Evolutionary conservation across 2,329 filamentous ascomycete genomes (phyloP), one percentile per base, ranked within the genome.

Genomic region (Cladophialophora psammophila): DNA sequence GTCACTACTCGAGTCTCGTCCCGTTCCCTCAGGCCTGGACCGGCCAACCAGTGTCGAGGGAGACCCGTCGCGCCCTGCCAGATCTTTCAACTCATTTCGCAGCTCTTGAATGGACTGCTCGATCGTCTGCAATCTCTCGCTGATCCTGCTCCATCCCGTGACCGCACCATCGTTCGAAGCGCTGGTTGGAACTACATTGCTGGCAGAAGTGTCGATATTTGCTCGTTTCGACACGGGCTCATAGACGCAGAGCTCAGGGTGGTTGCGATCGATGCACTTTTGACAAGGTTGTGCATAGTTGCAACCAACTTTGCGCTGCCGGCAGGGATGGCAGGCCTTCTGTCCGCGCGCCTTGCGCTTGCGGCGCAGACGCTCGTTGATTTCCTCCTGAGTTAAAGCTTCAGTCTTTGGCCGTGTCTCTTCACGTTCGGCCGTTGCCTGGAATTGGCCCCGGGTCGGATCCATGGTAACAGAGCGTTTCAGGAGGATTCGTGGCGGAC

Each of bases 201-300:
- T 15, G 18, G 59, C 15, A 10, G 45, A 10, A 10, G 59, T 31
- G 34, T 35, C 38, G 32, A 53, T 12, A n/a, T 40, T 53, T 34
- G 59, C 35, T n/a, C 59, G 59, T 69, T 82, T 82, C 32, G 78
- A 78, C 13, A 80, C 78, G 5, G 80, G 78, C 73, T 82, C 80
- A 68, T 82, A 82, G 10, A 80, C 80, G 67, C 80, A 82, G 13
- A 82, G 76, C 40, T 82, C 79, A 42, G 79, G 79, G 71, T 82
- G 80, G 68, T 82, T 80, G 64, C 80, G 78, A 71, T 82, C 82
- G 38, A 82, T 78, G 64, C 80, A 82, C 18, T 79, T 79, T 66
- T 82, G 80, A 71, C 80, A 82, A 3, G 80, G 80, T 3, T 73
- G 69, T 2, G 20, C 57, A 2, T 73, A 74, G 48, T 78, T 75